Conservation (phyloP, 2,329 filamentous ascomycete species). For the Talaromyces sp. region DNA sequence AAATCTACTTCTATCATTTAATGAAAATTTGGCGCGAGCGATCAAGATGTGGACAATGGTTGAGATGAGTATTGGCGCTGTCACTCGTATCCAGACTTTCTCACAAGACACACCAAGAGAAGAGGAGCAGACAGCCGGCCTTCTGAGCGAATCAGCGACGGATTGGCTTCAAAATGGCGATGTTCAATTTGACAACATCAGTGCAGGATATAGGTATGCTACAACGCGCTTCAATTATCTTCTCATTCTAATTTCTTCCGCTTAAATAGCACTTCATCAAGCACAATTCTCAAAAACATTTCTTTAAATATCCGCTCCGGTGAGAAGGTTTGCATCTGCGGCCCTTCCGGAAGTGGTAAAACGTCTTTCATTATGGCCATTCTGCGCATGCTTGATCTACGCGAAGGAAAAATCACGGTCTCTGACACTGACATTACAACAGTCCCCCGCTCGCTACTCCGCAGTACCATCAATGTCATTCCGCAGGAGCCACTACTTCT, state of each 20-base stretch:
- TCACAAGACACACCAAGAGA: slow-evolving; percentile 40
- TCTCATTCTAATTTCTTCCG: neutral
- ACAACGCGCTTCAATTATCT: too few relatives aligned
- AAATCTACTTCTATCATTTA: slow-evolving; percentile 51
- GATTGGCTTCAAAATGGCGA: slow-evolving; percentile 40
- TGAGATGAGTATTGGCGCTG: slow-evolving; percentile 54
- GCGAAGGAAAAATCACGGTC: slow-evolving; percentile 34
- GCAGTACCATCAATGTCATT: slow-evolving; percentile 36
- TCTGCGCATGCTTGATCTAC: slow-evolving; percentile 38
- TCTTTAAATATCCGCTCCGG: slow-evolving; percentile 39
- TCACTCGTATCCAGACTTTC: slow-evolving; percentile 52
- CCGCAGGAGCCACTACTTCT: slow-evolving; percentile 41
- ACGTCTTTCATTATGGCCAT: slow-evolving; percentile 36
- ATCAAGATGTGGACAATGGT: slow-evolving; percentile 52
- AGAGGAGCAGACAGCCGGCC: neutral
- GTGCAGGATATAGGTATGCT: slow-evolving; percentile 37
- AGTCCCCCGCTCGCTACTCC: slow-evolving; percentile 32
- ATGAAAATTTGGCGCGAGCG: slow-evolving; percentile 44
- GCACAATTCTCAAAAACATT: slow-evolving; percentile 39
- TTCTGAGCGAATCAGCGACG: neutral
- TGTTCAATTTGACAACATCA: slow-evolving; percentile 39
- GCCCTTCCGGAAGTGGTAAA: slow-evolving; percentile 33
- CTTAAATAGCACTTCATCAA: neutral
- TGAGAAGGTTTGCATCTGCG: slow-evolving; percentile 37
- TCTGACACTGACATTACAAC: slow-evolving; percentile 37